Evolutionary conservation across 129 eudicot species (phyloP).

Genomic region (Tanacetum coccineum): DNA sequence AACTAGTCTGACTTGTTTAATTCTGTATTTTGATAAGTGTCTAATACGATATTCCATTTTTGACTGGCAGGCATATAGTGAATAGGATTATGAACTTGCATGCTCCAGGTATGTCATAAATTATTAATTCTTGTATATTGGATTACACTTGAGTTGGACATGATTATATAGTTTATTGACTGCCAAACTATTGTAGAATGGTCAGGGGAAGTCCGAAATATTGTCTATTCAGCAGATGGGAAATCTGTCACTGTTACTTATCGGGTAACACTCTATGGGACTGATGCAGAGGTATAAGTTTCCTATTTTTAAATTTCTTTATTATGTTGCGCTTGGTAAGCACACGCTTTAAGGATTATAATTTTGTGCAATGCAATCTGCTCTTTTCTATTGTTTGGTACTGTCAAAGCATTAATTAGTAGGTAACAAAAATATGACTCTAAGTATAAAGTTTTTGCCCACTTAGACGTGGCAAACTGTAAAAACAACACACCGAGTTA

Average conservation of each 20-base stretch:
- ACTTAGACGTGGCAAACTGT: background rate
- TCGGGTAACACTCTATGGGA: constrained; percentile 89
- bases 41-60: constrained; percentile 18
- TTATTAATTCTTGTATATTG: constrained; percentile 1
- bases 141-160: background rate
- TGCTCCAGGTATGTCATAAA: constrained; percentile 72
- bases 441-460: background rate
- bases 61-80: constrained; percentile 65
- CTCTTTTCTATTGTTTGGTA: too few species aligned
- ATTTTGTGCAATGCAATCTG: background rate
- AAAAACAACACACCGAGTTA: background rate
- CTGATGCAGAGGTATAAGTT: constrained; percentile 89
- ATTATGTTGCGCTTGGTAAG: background rate
- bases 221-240: constrained; percentile 74
- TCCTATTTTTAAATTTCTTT: background rate
- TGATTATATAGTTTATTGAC: background rate
- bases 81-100: constrained; percentile 92
- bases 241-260: constrained; percentile 86
- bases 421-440: background rate
- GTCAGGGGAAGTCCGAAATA: constrained; percentile 96
- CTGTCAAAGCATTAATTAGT: background rate
- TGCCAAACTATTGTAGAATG: constrained; percentile 55
- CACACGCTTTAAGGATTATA: background rate
- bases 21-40: background rate
- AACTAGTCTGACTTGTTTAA: background rate